Conservation (phyloP, 1,284 basidiomycete species). For the Filobasidium uniguttulatum region DNA sequence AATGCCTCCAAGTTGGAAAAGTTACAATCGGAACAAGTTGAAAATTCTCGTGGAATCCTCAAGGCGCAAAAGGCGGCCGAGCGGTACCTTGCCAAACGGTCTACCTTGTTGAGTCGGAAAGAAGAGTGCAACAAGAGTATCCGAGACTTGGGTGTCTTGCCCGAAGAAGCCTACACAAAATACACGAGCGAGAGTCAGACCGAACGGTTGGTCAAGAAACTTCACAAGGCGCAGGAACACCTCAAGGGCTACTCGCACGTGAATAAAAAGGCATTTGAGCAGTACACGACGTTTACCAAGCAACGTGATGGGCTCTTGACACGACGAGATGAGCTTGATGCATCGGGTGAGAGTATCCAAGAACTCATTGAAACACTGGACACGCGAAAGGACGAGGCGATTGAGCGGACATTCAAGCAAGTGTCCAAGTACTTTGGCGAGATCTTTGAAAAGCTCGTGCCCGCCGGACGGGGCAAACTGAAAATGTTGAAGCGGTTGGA, state of each 20-base stretch:
- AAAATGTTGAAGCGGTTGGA: constrained; percentile 85
- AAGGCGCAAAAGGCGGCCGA: constrained; percentile 90
- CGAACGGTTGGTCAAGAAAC: constrained; percentile 78
- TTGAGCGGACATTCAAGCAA: constrained; percentile 95
- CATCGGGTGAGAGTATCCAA: constrained; percentile 74
- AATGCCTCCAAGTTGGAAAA: constrained; percentile 55
- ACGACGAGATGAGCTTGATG: constrained; percentile 78
- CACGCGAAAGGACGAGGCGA: constrained; percentile 94
- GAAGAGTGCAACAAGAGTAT: constrained; percentile 91
- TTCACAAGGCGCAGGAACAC: constrained; percentile 79
- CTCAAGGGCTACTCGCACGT: constrained; percentile 95
- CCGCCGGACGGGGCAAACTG: constrained; percentile 74
- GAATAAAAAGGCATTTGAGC: constrained; percentile 99
- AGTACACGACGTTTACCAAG: constrained; percentile 94
- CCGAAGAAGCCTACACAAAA: constrained; percentile 94
- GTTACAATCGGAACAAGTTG: constrained; percentile 63
- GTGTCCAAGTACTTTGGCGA: constrained; percentile 94
- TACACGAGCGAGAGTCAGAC: constrained; percentile 64
- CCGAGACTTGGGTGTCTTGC: constrained; percentile 86
- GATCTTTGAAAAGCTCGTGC: constrained; percentile 94
- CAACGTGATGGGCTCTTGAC: constrained; percentile 81
- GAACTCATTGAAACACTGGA: constrained; percentile 92
- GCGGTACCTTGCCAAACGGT: constrained; percentile 78
- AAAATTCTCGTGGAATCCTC: constrained; percentile 71
- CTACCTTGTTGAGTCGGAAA: constrained; percentile 66